Conservation (phyloP, 306 rosid species). For the Macrotyloma uniflorum region DNA sequence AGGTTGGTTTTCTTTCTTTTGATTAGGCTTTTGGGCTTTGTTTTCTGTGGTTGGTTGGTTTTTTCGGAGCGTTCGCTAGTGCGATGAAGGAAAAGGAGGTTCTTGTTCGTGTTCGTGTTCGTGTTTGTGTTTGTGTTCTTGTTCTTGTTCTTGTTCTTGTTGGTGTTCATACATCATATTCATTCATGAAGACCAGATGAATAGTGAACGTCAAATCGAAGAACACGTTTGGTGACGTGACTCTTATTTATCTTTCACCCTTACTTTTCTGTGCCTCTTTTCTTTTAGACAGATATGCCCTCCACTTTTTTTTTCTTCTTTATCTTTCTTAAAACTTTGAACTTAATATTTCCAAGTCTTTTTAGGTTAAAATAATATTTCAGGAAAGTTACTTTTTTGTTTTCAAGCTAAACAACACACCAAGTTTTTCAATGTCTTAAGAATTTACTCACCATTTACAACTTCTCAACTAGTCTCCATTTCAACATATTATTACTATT, state of each 20-base stretch:
- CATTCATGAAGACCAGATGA: neutral
- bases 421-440: too few species aligned
- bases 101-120: neutral
- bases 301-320: neutral
- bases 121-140: neutral
- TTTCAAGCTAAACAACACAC: too few species aligned
- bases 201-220: neutral
- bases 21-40: neutral
- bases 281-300: neutral
- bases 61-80: neutral
- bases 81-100: neutral
- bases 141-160: neutral
- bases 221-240: neutral
- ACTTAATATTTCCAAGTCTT: neutral
- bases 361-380: neutral
- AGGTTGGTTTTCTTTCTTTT: neutral
- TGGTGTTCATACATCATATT: neutral
- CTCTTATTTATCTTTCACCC: neutral
- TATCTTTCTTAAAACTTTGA: too few species aligned
- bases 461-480: too few species aligned
- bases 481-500: too few species aligned
- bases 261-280: neutral
- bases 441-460: too few species aligned
- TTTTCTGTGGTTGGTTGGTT: too few species aligned
- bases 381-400: too few species aligned